A percentile compares a stretch with the other conserved stretches of the same genome.
Conservation (phyloP, 2,329 filamentous ascomycete genomes). For the Beauveria asiatica region DNA sequence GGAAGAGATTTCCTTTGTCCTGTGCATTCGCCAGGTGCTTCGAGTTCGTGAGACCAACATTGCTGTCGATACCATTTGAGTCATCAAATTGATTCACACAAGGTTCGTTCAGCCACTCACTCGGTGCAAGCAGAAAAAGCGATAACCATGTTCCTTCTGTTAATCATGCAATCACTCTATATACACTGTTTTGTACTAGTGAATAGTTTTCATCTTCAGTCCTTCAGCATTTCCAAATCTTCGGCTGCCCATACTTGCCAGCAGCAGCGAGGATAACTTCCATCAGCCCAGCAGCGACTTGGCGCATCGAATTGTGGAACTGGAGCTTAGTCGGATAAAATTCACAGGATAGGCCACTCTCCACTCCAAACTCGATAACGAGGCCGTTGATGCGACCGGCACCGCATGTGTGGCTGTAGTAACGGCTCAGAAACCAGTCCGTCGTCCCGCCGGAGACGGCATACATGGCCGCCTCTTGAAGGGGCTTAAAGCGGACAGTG, state of each 20-base stretch:
- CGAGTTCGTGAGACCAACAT: not conserved
- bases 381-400: conserved; percentile 32
- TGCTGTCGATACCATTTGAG: too few species aligned
- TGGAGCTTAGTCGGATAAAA: conserved; percentile 38
- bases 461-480: conserved; percentile 34
- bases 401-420: conserved; percentile 27
- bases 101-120: too few species aligned
- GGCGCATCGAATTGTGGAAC: conserved; percentile 35
- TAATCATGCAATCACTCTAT: not conserved
- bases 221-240: conserved; percentile 13
- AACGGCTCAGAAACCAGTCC: conserved; percentile 38
- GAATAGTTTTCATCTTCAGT: not conserved
- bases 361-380: conserved; percentile 38
- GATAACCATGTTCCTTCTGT: not conserved
- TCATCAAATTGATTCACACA: too few species aligned
- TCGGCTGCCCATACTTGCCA: conserved; percentile 13
- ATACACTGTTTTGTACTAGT: not conserved
- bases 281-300: conserved; percentile 39
- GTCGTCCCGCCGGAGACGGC: conserved; percentile 37
- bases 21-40: conserved; percentile 18
- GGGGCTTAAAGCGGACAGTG: conserved; percentile 26
- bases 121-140: too few species aligned
- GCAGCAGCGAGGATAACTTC: conserved; percentile 31
- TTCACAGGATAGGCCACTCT: conserved; percentile 20
- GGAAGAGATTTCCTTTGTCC: conserved; percentile 17